Base-by-base conservation (phyloP, 73 alveolate genomes). In the Vitrella brassicaformis region DNA sequence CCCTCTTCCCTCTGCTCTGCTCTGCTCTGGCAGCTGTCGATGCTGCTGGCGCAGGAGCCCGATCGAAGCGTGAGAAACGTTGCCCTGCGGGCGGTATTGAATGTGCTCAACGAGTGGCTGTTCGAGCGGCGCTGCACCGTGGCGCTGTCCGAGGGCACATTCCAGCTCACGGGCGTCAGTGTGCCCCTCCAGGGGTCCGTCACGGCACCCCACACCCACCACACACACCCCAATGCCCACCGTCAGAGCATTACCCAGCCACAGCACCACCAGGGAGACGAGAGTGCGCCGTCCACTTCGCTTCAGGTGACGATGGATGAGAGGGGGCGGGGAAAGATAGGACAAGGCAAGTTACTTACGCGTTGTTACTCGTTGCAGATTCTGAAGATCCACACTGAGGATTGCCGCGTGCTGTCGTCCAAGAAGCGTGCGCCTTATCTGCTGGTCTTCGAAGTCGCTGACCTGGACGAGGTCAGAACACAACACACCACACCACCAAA, bases 381-480 rank as follows among this genome's bases (percentile, higher is more conserved):
- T 39, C 56, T 39, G 4, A 4, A 14, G 22, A 14, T 39, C 22
- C 14, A 4, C 4, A 14, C 14, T 14, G 4, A 4, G 22, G 56
- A 39, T 26, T 75, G 82, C 72, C 29, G 73, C 26, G 69, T 78
- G 64, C 69, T 78, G 10, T 67, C 72, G 19, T 78, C 84, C 25
- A 75, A 75, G 25, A 78, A 75, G 19, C 30, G 84, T 9, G 84
- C 84, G 46, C 84, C 84, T 4, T 78, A 67, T 27, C 72, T 78
- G 30, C 31, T 78, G 31, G 76, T 68, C 31, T 78, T 68, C 45
- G 84, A 78, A 56, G 31, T 78, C 7, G 78, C 56, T 25, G 70
- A 78, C 56, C 47, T 78, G 30, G 84, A 78, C 28, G 84, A 78
- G 82, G 82, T 39, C 56, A n/a, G n/a, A n/a, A n/a, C n/a, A n/a